Conservation (phyloP, 495 filamentous ascomycete genomes). For the Aspergillus nanangensis region DNA sequence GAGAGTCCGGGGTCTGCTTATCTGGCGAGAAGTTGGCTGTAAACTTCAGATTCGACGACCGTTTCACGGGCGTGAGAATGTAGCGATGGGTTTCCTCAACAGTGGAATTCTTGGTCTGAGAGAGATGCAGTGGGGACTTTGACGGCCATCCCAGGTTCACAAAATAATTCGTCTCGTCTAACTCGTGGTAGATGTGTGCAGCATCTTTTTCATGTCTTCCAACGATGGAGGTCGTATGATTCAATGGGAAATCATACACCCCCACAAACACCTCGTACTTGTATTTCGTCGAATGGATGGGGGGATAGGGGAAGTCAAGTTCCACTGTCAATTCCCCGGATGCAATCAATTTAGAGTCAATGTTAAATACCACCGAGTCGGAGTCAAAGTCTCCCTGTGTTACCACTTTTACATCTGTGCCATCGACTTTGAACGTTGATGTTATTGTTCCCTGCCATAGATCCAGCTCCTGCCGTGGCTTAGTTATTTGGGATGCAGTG, state of each 20-base stretch:
- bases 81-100: conserved; percentile 2
- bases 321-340: conserved; percentile 10
- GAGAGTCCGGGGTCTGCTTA: background rate
- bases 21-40: conserved; percentile 8
- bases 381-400: conserved; percentile 14
- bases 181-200: conserved; percentile 9
- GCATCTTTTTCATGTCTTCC: background rate
- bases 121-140: background rate
- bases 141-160: conserved; percentile 10
- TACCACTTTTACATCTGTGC: conserved; percentile 7
- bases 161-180: conserved; percentile 12
- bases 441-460: conserved; percentile 12
- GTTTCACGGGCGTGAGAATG: background rate
- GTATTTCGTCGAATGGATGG: conserved; percentile 10
- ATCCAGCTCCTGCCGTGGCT: conserved; percentile 10
- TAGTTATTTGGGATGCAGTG: background rate
- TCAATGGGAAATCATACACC: conserved; percentile 6
- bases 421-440: conserved; percentile 9
- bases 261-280: conserved; percentile 16
- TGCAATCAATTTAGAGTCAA: conserved; percentile 2
- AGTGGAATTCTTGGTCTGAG: conserved; percentile 1
- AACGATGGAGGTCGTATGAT: conserved; percentile 8
- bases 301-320: conserved; percentile 14
- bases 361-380: conserved; percentile 6
- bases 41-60: conserved; percentile 3